Evolutionary conservation across 1,284 basidiomycete genomes (phyloP), one percentile per base, ranked within the genome.

Genomic region (Microbotryum violaceum): DNA sequence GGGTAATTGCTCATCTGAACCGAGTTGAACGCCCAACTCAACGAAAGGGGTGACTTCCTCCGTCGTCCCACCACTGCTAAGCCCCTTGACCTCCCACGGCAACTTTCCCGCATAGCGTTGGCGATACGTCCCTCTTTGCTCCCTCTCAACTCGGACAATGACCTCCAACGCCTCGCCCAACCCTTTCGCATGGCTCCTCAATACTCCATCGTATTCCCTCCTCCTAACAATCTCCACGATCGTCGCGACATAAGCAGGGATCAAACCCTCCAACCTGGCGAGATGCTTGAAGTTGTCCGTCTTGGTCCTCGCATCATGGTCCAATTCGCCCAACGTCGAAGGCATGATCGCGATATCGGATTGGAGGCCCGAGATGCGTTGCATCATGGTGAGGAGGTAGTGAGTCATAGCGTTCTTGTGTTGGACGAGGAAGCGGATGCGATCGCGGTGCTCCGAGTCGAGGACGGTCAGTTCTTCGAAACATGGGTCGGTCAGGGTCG

Each of bases 181-280:
- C 48, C 21, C 48, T 49, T 23, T 49, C 20, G 27, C 21, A 21
- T 27, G 21, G 21, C 1, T 23, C 14, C 27, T 31, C n/a, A 23
- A 53, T 18, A 33, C 46, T 60, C 2, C n/a, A 66, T 68, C 49
- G 50, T 94, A 97, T 73, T 94, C 90, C 65, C 88, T 88, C 58
- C 94, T 79, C 59, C 93, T 80, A 0, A 94, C 88, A 45, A 94
- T 85, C 76, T 98, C 94, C 14, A 94, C 82, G 2, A 97, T 82
- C 0, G 92, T 91, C 1, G 91, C 88, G 0, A 90, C 89, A 74
- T 98, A 98, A 0, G 90, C 91, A 72, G 91, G 92, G 1, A 94
- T 77, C 82, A 97, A 89, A 60, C 83, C 85, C 72, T 96, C 91
- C 46, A 97, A 78, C 16, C 93, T 82, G 58, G 87, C 83, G 16